Percentiles rank a stretch among this genome's conserved stretches.
Evolutionary conservation across 306 rosid species (phyloP).

Genomic region (Casuarina glauca): DNA sequence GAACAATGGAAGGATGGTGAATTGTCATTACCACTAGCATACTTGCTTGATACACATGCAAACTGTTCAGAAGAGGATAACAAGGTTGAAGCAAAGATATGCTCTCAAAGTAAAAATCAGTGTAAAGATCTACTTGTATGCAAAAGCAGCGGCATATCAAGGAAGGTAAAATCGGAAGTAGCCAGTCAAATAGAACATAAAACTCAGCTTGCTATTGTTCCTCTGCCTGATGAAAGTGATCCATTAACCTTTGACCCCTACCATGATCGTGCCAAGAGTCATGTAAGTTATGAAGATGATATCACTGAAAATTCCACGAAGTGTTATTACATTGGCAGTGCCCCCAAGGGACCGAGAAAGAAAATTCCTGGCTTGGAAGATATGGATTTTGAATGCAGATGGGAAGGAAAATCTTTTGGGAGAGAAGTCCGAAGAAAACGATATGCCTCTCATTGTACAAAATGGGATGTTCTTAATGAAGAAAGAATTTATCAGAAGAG

Average conservation of each 20-base stretch:
- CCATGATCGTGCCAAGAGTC: conserved; percentile 24
- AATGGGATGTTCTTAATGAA: conserved; percentile 32
- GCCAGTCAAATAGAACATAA: conserved; percentile 28
- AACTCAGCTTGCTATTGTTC: conserved; percentile 53
- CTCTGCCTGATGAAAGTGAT: conserved; percentile 40
- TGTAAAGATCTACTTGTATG: conserved; percentile 27
- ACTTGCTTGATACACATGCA: conserved; percentile 38
- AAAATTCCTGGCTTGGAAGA: conserved; percentile 42
- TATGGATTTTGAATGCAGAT: conserved; percentile 46
- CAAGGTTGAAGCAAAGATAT: conserved; percentile 20
- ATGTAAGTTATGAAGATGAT: conserved; percentile 35
- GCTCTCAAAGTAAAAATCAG: conserved; percentile 10
- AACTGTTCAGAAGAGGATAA: conserved; percentile 19
- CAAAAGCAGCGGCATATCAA: conserved; percentile 28
- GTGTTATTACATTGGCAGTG: conserved; percentile 34
- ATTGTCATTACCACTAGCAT: conserved; percentile 55
- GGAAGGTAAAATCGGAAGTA: conserved; percentile 31
- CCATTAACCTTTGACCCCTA: conserved; percentile 38
- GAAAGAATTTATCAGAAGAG: conserved; percentile 49
- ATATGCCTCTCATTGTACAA: conserved; percentile 25
- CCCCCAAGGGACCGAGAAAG: conserved; percentile 41
- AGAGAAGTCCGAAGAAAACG: conserved; percentile 32
- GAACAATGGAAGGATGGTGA: conserved; percentile 55
- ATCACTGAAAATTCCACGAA: conserved; percentile 30
- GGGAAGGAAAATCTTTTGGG: conserved; percentile 45